Percentiles rank a stretch among this genome's conserved stretches.
Evolutionary conservation across 2,329 filamentous ascomycete genomes (phyloP).

Genomic region (Thielaviopsis musarum): DNA sequence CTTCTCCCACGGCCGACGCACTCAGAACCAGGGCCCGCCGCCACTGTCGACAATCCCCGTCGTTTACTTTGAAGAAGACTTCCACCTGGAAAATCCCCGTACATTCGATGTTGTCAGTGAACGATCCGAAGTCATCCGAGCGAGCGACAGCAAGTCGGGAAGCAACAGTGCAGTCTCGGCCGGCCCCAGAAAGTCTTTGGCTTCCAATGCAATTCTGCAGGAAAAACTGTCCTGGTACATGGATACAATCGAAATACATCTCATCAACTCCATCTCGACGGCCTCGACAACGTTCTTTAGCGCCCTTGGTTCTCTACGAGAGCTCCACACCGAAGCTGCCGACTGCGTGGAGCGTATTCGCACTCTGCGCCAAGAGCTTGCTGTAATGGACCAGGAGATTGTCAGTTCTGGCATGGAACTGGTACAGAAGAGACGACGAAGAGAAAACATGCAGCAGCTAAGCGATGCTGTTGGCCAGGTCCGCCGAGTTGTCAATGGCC

Average conservation of each 20-base stretch:
- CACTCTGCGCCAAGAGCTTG: conserved; percentile 59
- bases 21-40: conserved; percentile 54
- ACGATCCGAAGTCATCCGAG: conserved; percentile 80
- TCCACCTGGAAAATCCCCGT: conserved; percentile 86
- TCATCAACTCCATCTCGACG: conserved; percentile 90
- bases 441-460: conserved; percentile 71
- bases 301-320: conserved; percentile 74
- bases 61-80: conserved; percentile 90
- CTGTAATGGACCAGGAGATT: conserved; percentile 71
- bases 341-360: conserved; percentile 83
- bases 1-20: conserved; percentile 23
- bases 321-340: conserved; percentile 80
- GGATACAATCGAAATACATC: conserved; percentile 94
- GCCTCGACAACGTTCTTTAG: conserved; percentile 95
- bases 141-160: conserved; percentile 37
- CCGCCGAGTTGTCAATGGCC: conserved; percentile 56
- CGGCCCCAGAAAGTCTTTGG: conserved; percentile 62
- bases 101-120: conserved; percentile 96
- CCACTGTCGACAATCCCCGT: conserved; percentile 81
- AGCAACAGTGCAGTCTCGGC: conserved; percentile 33
- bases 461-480: conserved; percentile 73
- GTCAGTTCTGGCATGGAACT: conserved; percentile 72
- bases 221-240: conserved; percentile 99
- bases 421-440: conserved; percentile 62
- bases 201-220: conserved; percentile 91